Conservation (phyloP, 306 rosid species). For the Begonia peltatifolia region DNA sequence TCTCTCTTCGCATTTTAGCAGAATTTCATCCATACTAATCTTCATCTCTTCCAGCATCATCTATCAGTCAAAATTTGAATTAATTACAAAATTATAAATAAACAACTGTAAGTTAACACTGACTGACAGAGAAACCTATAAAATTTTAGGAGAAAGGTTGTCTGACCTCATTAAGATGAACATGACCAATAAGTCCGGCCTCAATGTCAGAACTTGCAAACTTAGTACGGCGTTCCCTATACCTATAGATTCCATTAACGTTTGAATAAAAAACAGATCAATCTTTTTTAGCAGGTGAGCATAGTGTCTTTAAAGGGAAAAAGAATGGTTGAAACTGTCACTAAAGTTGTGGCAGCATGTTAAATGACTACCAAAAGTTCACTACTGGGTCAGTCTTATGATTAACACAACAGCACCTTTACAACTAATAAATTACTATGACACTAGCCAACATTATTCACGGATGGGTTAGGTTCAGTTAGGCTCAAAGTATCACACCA, state of each 20-base stretch:
- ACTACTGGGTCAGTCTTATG: no score
- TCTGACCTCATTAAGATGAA: slow-evolving; percentile 65
- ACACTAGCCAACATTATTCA: no score
- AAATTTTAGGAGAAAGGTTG: slow-evolving; percentile 5
- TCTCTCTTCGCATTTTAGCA: slow-evolving; percentile 43
- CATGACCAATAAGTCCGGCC: slow-evolving; percentile 85
- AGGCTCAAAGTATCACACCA: no score
- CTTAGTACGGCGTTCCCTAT: slow-evolving; percentile 23
- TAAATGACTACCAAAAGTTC: no score
- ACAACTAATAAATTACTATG: no score
- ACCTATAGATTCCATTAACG: slow-evolving; percentile 26
- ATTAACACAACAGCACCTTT: no score
- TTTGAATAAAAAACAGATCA: background rate
- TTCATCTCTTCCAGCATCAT: slow-evolving; percentile 34
- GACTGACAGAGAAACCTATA: slow-evolving; percentile 4
- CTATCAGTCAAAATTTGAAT: slow-evolving; percentile 30
- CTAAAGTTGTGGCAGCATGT: no score
- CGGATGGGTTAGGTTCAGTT: no score
- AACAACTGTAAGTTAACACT: background rate
- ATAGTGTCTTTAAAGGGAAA: no score
- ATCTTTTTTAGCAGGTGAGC: no score
- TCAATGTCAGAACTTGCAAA: slow-evolving; percentile 20
- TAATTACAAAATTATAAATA: slow-evolving; percentile 11
- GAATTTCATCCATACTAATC: slow-evolving; percentile 32
- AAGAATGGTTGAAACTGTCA: no score